Percentiles rank a stretch among this genome's conserved stretches.
Evolutionary conservation across 1,139 yeast genomes (phyloP).

Genomic region (Taiozyma onychis): DNA sequence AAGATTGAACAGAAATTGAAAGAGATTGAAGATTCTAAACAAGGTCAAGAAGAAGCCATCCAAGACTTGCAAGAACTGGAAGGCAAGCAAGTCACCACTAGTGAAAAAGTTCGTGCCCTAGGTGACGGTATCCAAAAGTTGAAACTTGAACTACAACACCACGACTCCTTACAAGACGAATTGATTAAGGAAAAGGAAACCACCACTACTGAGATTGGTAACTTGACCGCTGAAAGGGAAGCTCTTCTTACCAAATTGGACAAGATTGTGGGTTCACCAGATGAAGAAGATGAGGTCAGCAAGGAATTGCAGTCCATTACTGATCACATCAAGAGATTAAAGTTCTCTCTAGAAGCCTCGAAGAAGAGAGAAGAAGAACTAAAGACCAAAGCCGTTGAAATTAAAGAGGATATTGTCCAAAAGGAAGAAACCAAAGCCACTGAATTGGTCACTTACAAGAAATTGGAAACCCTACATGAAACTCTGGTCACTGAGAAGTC

Average conservation of each 20-base stretch:
- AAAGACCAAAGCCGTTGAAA: constrained; percentile 10
- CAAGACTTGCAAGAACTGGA: constrained; percentile 19
- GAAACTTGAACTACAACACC: constrained; percentile 11
- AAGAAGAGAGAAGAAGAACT: constrained; percentile 1
- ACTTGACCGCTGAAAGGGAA: constrained; percentile 16
- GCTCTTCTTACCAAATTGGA: constrained; percentile 11
- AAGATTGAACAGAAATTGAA: constrained; percentile 13
- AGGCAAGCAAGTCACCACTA: constrained; percentile 18
- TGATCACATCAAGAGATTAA: constrained; percentile 9
- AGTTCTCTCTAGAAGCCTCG: constrained; percentile 4
- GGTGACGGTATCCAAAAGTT: constrained; percentile 15
- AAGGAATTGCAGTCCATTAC: constrained; percentile 6
- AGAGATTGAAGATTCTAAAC: constrained; percentile 20
- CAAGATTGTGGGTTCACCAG: constrained; percentile 6
- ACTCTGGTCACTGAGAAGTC: background rate
- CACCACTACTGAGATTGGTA: constrained; percentile 12
- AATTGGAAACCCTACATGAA: constrained; percentile 14
- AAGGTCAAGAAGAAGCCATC: constrained; percentile 14
- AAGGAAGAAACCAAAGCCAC: constrained; percentile 11
- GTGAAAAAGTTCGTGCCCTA: constrained; percentile 15
- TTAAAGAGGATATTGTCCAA: constrained; percentile 16
- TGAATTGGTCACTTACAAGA: constrained; percentile 11
- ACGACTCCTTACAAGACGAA: constrained; percentile 15
- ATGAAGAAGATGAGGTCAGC: constrained; percentile 4
- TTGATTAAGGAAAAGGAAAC: constrained; percentile 10